Evolutionary conservation across 495 filamentous ascomycete species (phyloP).

Genomic region (Podospora anserina): DNA sequence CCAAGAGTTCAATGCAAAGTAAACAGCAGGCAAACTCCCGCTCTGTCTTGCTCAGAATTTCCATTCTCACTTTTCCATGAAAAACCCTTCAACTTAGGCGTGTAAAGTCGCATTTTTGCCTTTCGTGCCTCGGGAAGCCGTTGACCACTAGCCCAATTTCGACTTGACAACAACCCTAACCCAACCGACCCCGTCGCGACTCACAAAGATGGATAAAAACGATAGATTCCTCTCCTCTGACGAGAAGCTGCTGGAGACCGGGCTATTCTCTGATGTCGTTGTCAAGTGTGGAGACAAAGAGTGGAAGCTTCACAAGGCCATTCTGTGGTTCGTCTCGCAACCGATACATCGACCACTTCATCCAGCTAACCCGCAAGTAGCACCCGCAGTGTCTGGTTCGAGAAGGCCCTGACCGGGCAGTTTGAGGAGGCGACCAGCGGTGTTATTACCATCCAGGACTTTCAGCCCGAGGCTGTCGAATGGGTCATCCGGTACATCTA

Average conservation of each 20-base stretch:
- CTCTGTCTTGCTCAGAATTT: no score
- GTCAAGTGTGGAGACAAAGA: constrained; percentile 25
- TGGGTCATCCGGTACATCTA: constrained; percentile 31
- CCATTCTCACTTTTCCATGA: no score
- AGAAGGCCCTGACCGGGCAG: constrained; percentile 26
- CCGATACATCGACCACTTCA: background rate
- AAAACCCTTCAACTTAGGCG: no score
- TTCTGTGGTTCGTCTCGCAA: constrained; percentile 20
- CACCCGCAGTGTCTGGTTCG: constrained; percentile 30
- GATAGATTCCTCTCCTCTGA: constrained; percentile 19
- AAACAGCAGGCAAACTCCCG: no score
- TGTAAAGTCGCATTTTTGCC: no score
- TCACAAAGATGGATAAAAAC: constrained; percentile 15
- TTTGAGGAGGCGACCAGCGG: constrained; percentile 28
- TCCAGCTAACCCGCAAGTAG: background rate
- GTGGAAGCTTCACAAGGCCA: constrained; percentile 33
- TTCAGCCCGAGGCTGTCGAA: constrained; percentile 23
- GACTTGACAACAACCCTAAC: background rate
- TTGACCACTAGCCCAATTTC: no score
- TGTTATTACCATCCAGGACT: constrained; percentile 22
- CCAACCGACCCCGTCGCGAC: background rate
- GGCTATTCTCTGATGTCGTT: constrained; percentile 29
- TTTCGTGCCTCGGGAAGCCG: no score
- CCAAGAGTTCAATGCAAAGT: no score
- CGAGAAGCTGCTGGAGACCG: constrained; percentile 23